A percentile compares a stretch with the other conserved stretches of the same genome.
Conservation (phyloP, 1,139 yeast genomes). For the Hyphopichia fennica region DNA sequence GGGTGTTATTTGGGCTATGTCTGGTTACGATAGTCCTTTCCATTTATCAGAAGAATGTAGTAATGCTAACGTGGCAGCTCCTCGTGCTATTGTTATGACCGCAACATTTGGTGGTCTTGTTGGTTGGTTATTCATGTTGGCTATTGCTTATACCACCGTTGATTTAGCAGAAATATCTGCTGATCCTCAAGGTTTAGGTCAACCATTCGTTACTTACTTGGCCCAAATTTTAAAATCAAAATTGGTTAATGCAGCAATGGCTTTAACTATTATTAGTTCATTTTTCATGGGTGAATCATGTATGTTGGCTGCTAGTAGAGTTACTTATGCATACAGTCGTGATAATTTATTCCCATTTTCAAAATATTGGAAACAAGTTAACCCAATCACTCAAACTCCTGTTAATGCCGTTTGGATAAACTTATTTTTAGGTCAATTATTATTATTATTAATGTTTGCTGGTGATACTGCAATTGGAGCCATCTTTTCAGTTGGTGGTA, state of each 20-base stretch:
- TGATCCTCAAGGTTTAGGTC: slow-evolving; percentile 56
- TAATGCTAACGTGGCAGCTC: slow-evolving; percentile 65
- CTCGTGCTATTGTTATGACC: slow-evolving; percentile 66
- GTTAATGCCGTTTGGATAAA: slow-evolving; percentile 70
- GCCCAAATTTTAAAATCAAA: slow-evolving; percentile 49
- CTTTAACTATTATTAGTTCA: slow-evolving; percentile 59
- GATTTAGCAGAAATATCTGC: slow-evolving; percentile 51
- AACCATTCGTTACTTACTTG: slow-evolving; percentile 62
- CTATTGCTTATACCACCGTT: slow-evolving; percentile 64
- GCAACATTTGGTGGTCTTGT: slow-evolving; percentile 60
- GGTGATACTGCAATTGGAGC: slow-evolving; percentile 73
- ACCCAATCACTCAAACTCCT: slow-evolving; percentile 61
- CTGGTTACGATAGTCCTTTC: slow-evolving; percentile 75
- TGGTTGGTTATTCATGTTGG: slow-evolving; percentile 64
- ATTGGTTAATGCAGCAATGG: slow-evolving; percentile 53
- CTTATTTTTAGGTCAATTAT: slow-evolving; percentile 55
- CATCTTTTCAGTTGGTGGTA: slow-evolving; percentile 75
- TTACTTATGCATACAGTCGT: slow-evolving; percentile 67
- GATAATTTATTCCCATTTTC: slow-evolving; percentile 70
- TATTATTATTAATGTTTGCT: slow-evolving; percentile 61
- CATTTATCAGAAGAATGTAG: slow-evolving; percentile 72
- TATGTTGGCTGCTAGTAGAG: slow-evolving; percentile 70
- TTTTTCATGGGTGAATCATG: slow-evolving; percentile 72
- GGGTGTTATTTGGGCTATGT: slow-evolving; percentile 75
- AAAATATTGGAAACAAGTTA: slow-evolving; percentile 53